These are phyloP conservation scores for Hyaloscypha hepaticicola DNA, from an alignment of 495 filamentous ascomycete genomes.

Conservation along the genomic window DNA sequence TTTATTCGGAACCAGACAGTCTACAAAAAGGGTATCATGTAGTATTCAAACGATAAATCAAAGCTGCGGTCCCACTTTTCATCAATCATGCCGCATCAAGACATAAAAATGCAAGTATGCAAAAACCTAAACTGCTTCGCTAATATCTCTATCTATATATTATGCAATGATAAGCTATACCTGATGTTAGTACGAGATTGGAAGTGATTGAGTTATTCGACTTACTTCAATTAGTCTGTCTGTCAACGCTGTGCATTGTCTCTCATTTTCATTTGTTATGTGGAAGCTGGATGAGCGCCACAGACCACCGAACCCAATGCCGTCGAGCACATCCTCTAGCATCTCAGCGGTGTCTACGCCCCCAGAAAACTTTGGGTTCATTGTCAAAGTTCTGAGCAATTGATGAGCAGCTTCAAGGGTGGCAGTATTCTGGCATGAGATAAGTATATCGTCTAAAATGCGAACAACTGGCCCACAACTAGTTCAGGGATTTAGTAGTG, in stretches of 20 bases:
- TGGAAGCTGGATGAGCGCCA: slow-evolving; percentile 51
- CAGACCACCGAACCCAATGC: slow-evolving; percentile 56
- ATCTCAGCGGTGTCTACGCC: slow-evolving; percentile 39
- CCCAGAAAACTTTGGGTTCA: slow-evolving; percentile 42
- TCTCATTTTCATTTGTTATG: slow-evolving; percentile 45
- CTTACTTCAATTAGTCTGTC: slow-evolving; percentile 59
- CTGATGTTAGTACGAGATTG: background rate
- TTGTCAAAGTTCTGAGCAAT: slow-evolving; percentile 50
- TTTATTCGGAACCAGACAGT: slow-evolving; percentile 6
- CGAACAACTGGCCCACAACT: slow-evolving; percentile 50
- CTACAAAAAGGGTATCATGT: slow-evolving; percentile 26
- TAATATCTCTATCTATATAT: background rate
- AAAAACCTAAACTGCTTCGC: background rate
- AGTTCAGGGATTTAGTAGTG: background rate
- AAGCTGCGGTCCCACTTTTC: slow-evolving; percentile 1
- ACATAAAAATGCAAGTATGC: slow-evolving; percentile 11
- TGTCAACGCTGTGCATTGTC: slow-evolving; percentile 50
- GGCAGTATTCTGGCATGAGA: slow-evolving; percentile 50
- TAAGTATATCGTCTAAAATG: slow-evolving; percentile 53
- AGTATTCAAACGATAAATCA: slow-evolving; percentile 5
- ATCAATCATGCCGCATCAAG: slow-evolving; percentile 16
- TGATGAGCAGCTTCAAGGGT: slow-evolving; percentile 52
- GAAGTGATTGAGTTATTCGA: background rate
- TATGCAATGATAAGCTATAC: slow-evolving; percentile 32
- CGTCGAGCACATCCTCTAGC: slow-evolving; percentile 48